These are phyloP conservation scores for Tephrocybe sp. DNA, from an alignment of 768 basidiomycete species.

Conservation along the genomic window DNA sequence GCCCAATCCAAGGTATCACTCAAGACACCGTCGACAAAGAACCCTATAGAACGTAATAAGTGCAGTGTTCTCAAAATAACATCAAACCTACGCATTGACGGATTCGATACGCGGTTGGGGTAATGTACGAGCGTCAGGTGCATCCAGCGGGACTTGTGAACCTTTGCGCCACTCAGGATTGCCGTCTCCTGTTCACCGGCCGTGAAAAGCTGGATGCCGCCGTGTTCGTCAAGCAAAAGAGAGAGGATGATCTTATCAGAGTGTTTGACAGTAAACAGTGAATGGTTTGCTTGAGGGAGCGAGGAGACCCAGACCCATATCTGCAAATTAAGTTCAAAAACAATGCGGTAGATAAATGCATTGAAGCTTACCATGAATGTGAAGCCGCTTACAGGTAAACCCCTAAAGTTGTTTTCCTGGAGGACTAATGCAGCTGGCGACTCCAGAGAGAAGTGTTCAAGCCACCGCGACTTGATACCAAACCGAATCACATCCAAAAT, in stretches of 20 bases:
- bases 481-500: slow-evolving; percentile 69
- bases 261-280: slow-evolving; percentile 38
- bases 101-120: slow-evolving; percentile 51
- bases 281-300: slow-evolving; percentile 33
- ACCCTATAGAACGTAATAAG: slow-evolving; percentile 37
- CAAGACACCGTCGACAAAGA: slow-evolving; percentile 75
- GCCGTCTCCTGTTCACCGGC: slow-evolving; percentile 37
- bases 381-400: slow-evolving; percentile 62
- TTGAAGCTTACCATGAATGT: slow-evolving; percentile 62
- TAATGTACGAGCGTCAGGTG: slow-evolving; percentile 71
- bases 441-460: slow-evolving; percentile 74
- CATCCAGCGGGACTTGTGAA: slow-evolving; percentile 66
- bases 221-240: slow-evolving; percentile 53
- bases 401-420: slow-evolving; percentile 45
- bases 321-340: slow-evolving; percentile 22
- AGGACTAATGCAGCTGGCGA: slow-evolving; percentile 51
- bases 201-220: slow-evolving; percentile 51
- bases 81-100: slow-evolving; percentile 55
- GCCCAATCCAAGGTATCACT: slow-evolving; percentile 60
- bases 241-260: slow-evolving; percentile 34
- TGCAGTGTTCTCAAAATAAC: background rate
- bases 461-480: slow-evolving; percentile 76
- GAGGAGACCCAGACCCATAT: slow-evolving; percentile 51
- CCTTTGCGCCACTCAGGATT: slow-evolving; percentile 43
- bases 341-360: background rate